Conservation (phyloP, 495 filamentous ascomycete genomes). For the Evansstolkia leycettana region DNA sequence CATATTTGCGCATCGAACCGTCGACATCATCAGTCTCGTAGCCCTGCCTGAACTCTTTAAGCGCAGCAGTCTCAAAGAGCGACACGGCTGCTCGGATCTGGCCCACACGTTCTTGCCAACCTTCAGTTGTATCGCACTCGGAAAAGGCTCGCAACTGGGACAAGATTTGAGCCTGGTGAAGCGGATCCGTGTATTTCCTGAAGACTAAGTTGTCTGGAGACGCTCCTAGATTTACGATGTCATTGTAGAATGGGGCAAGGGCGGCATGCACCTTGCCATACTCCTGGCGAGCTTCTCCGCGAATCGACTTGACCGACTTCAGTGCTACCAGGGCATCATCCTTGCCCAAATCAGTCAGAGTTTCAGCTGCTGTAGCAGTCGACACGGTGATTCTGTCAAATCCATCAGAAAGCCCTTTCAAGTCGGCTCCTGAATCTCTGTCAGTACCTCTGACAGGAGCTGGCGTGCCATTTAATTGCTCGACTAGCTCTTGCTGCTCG, state of each 20-base stretch:
- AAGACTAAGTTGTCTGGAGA: constrained; percentile 80
- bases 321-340: constrained; percentile 52
- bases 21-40: constrained; percentile 85
- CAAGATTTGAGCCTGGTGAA: constrained; percentile 79
- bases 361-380: constrained; percentile 9
- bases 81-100: constrained; percentile 60
- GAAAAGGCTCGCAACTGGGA: constrained; percentile 67
- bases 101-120: constrained; percentile 55
- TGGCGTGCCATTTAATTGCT: constrained; percentile 8
- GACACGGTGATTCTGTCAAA: constrained; percentile 54
- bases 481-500: constrained; percentile 34
- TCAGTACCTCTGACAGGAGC: constrained; percentile 6
- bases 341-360: constrained; percentile 8
- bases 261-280: constrained; percentile 85
- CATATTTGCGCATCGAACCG: constrained; percentile 78
- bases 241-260: constrained; percentile 76
- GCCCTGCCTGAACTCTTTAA: constrained; percentile 84
- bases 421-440: constrained; percentile 6
- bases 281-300: constrained; percentile 78
- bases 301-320: constrained; percentile 57
- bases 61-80: constrained; percentile 82
- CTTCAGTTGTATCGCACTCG: constrained; percentile 64
- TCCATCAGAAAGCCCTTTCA: constrained; percentile 41
- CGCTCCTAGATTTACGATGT: constrained; percentile 57
- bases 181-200: constrained; percentile 71